Percentiles rank a stretch among this genome's conserved stretches.
phyloP scores from a whole-genome alignment of 2,329 filamentous ascomycete species.

The Dothistroma pini region DNA sequence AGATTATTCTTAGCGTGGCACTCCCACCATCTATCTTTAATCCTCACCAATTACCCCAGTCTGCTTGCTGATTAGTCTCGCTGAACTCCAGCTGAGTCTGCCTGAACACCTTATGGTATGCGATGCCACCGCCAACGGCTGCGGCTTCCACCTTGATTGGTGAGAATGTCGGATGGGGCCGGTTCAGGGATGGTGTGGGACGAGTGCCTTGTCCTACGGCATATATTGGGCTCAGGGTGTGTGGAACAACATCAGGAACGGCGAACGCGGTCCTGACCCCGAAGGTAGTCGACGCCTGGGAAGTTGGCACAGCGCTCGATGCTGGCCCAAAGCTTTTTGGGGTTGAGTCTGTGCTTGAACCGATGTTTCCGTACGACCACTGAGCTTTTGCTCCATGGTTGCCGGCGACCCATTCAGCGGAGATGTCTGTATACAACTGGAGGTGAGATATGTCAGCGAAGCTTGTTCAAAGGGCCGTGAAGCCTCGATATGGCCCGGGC shows the following conservation, averaged over 20 bases:
- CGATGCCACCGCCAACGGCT: slow-evolving; percentile 16
- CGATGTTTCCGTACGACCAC: slow-evolving; percentile 8
- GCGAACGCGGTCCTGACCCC: slow-evolving; percentile 11
- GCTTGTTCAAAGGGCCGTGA: not conserved
- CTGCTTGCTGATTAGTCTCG: slow-evolving; percentile 43
- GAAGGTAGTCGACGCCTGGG: slow-evolving; percentile 5
- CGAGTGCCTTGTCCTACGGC: not conserved
- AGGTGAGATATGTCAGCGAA: not conserved
- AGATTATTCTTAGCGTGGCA: not conserved
- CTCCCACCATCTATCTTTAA: not conserved
- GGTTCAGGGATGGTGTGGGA: slow-evolving; percentile 4
- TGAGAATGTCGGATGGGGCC: slow-evolving; percentile 2
- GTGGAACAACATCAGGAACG: slow-evolving; percentile 3
- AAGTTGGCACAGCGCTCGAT: slow-evolving; percentile 3
- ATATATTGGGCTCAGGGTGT: slow-evolving; percentile 6
- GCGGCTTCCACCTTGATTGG: not conserved
- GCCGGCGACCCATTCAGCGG: slow-evolving; percentile 68
- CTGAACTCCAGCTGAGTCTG: slow-evolving; percentile 40
- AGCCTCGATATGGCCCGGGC: too few relatives aligned
- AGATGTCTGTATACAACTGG: slow-evolving; percentile 65
- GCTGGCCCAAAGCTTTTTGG: slow-evolving; percentile 1
- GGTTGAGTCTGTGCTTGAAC: not conserved
- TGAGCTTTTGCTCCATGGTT: slow-evolving; percentile 52
- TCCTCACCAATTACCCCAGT: slow-evolving; percentile 8
- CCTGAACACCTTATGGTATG: slow-evolving; percentile 31